Conservation (phyloP, 305 asterid genomes). For the Fraxinus paxiana region DNA sequence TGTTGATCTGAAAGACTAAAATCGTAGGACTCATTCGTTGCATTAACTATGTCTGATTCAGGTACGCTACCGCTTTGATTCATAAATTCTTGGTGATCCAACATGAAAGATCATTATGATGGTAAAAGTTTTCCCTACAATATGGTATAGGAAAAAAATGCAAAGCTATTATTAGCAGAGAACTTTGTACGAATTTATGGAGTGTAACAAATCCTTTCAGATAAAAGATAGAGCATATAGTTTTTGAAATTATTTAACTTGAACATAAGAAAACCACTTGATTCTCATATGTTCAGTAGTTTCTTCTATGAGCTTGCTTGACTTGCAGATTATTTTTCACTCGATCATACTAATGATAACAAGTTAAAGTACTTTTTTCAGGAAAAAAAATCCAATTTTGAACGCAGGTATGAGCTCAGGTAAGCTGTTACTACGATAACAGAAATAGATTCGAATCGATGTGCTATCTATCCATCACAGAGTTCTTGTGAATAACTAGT, state of each 20-base stretch:
- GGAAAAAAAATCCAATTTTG: not conserved
- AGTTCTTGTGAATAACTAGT: not conserved
- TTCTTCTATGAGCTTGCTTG: not conserved
- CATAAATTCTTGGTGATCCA: too few relatives aligned
- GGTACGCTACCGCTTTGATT: too few relatives aligned
- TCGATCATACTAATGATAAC: not conserved
- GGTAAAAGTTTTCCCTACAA: too few relatives aligned
- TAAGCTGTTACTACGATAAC: not conserved
- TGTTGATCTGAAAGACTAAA: too few relatives aligned
- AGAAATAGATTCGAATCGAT: too few relatives aligned
- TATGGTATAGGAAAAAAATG: too few relatives aligned
- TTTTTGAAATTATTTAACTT: not conserved
- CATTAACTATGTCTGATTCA: too few relatives aligned
- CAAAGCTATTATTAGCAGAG: too few relatives aligned
- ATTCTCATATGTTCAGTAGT: not conserved
- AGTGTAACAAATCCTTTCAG: not conserved
- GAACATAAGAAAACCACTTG: not conserved
- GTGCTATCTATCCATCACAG: not conserved
- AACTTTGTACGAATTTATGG: not conserved
- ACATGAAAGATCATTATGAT: too few relatives aligned
- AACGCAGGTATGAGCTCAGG: not conserved
- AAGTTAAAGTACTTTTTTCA: not conserved
- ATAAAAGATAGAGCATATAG: not conserved
- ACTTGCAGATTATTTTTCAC: not conserved
- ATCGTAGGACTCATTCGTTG: too few relatives aligned